A percentile compares a stretch with the other conserved stretches of the same genome.
phyloP scores from a whole-genome alignment of 2,329 filamentous ascomycete species.

The Epichloe typhina region DNA sequence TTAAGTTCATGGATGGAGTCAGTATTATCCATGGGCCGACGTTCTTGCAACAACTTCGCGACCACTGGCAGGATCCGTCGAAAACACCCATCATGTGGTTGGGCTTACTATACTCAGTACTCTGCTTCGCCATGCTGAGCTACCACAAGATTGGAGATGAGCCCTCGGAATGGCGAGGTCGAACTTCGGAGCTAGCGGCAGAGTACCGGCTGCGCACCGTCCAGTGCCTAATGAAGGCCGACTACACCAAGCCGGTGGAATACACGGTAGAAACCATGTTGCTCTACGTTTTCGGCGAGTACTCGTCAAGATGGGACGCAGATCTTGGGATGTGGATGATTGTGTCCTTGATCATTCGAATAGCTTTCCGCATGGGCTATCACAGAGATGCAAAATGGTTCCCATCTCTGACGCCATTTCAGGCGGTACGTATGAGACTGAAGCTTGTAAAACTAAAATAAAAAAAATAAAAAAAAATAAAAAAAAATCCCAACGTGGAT shows the following conservation, averaged over 20 bases:
- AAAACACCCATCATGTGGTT: conserved; percentile 68
- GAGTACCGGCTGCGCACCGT: conserved; percentile 61
- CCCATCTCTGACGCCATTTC: conserved; percentile 55
- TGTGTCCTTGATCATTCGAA: conserved; percentile 39
- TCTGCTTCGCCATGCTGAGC: conserved; percentile 65
- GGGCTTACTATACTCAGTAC: conserved; percentile 61
- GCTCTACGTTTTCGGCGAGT: conserved; percentile 64
- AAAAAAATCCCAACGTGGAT: no score
- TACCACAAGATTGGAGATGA: conserved; percentile 71
- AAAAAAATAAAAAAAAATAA: no score
- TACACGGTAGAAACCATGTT: conserved; percentile 70
- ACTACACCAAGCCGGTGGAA: conserved; percentile 62
- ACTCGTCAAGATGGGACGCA: conserved; percentile 58
- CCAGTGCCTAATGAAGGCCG: conserved; percentile 62
- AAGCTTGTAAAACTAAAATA: no score
- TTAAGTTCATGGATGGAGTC: conserved; percentile 66
- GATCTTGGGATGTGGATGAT: conserved; percentile 54
- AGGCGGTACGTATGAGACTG: conserved; percentile 38
- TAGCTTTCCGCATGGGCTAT: conserved; percentile 59
- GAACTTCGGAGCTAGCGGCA: conserved; percentile 42
- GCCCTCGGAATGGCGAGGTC: conserved; percentile 64
- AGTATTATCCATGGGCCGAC: conserved; percentile 72
- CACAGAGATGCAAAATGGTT: conserved; percentile 69
- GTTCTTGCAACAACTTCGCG: conserved; percentile 59
- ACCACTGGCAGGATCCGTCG: conserved; percentile 57